Percentiles rank a stretch among this genome's conserved stretches.
Evolutionary conservation across 1,139 yeast species (phyloP).

Genomic region (Kodamaea plutei): DNA sequence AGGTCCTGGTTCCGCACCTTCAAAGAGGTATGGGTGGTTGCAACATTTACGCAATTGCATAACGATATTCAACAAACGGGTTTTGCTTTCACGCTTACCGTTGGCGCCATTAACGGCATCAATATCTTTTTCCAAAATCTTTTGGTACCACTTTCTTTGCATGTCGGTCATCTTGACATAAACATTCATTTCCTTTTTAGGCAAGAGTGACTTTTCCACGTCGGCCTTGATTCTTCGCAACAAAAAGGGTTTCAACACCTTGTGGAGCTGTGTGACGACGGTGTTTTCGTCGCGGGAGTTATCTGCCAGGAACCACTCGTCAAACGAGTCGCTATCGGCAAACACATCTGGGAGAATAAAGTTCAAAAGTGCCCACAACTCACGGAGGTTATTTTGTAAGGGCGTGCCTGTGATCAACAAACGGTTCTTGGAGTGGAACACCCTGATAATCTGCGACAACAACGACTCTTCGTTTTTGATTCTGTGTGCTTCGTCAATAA

Average conservation of each 20-base stretch:
- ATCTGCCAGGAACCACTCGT: conserved; percentile 58
- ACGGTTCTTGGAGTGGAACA: conserved; percentile 67
- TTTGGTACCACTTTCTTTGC: conserved; percentile 76
- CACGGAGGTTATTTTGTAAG: conserved; percentile 72
- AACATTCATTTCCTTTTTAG: conserved; percentile 69
- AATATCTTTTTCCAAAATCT: conserved; percentile 70
- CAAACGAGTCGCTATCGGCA: conserved; percentile 69
- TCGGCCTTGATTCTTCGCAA: conserved; percentile 74
- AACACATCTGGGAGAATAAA: conserved; percentile 75
- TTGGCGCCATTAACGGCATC: conserved; percentile 82
- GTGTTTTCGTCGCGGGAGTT: conserved; percentile 35
- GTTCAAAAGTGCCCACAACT: conserved; percentile 75
- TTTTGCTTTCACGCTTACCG: conserved; percentile 71
- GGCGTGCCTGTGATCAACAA: conserved; percentile 80
- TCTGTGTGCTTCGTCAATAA: conserved; percentile 81
- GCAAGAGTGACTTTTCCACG: conserved; percentile 72
- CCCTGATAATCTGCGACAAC: conserved; percentile 68
- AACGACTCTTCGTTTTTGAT: conserved; percentile 75
- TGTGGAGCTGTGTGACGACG: conserved; percentile 82
- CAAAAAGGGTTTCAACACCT: conserved; percentile 75
- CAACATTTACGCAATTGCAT: conserved; percentile 84
- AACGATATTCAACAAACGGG: conserved; percentile 69
- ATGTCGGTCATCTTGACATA: conserved; percentile 72
- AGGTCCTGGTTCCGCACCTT: conserved; percentile 87
- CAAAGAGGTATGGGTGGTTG: conserved; percentile 78